Evolutionary conservation across 2,329 filamentous ascomycete species (phyloP).

Genomic region (Aureobasidium lini): DNA sequence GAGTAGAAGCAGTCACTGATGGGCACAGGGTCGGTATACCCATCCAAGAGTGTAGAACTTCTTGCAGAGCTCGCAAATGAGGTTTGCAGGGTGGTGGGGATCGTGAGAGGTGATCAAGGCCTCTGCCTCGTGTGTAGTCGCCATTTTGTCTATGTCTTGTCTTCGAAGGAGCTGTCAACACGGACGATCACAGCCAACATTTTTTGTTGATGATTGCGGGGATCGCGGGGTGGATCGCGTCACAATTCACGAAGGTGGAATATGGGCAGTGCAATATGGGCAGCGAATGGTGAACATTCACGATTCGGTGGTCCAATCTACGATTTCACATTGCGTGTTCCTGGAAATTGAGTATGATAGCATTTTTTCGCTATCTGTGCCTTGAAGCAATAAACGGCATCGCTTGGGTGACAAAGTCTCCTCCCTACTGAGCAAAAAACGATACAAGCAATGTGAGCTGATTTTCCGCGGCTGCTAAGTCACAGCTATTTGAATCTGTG

Average conservation of each 20-base stretch:
- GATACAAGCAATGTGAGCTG: slow-evolving; percentile 1
- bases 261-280: too few relatives aligned
- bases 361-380: background rate
- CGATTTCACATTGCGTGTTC: background rate
- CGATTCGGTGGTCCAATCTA: too few relatives aligned
- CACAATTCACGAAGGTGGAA: background rate
- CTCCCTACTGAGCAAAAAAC: background rate
- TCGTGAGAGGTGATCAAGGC: slow-evolving; percentile 55
- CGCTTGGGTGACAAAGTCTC: background rate
- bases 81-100: slow-evolving; percentile 83
- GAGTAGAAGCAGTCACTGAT: background rate
- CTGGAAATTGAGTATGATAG: background rate
- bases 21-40: slow-evolving; percentile 43
- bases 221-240: background rate
- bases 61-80: slow-evolving; percentile 86
- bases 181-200: background rate
- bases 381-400: background rate
- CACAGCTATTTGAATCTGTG: background rate
- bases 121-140: slow-evolving; percentile 29
- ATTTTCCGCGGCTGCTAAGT: slow-evolving; percentile 11
- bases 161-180: background rate
- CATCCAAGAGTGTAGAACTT: slow-evolving; percentile 95
- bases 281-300: too few relatives aligned
- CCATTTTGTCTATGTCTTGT: background rate
- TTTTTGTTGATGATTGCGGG: slow-evolving; percentile 9